Evolutionary conservation across 331 rosid genomes (phyloP), one percentile per base, ranked within the genome.

Genomic region (Saraca asoca): DNA sequence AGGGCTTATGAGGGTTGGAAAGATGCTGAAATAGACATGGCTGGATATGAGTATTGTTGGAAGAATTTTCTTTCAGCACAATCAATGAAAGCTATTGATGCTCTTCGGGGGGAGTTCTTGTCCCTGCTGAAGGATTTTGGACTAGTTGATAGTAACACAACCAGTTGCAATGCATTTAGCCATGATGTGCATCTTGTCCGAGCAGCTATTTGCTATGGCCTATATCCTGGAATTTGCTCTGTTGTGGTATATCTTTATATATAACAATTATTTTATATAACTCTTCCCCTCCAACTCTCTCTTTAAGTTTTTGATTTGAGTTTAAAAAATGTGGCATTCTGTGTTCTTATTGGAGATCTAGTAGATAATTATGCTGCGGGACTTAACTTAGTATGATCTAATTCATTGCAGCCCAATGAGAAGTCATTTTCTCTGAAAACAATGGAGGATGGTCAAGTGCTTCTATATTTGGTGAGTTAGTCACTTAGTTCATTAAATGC

Each of bases 381-480:
- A 39, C 39, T 52, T 41, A 52, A 71, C 31, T 20, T 12, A 35
- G 18, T 59, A 37, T 53, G 29, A 43, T 60, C 31, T 68, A 67
- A 70, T 64, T 67, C 70, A 31, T 45, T 75, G 85, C 90, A 94
- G 99, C 90, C 86, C 74, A 94, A 80, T 31, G 99, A 88, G 83
- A 94, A 90, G 81, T 90, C 97, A 17, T 85, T 81, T 80, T 75
- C 91, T 7, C 80, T 94, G 77, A 94, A 94, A 80, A 86, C 99
- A 18, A 88, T 94, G 96, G 97, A 94, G 91, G 99, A 94, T 70
- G 99, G 99, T 39, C 96, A 83, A 83, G 99, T 94, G 74, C 89
- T 90, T 64, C 84, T 94, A 12, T 82, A 90, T 78, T 86, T 80
- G 78, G 97, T 94, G 68, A 78, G 92, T 68, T 66, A 24, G 2